phyloP scores from a whole-genome alignment of 2,329 filamentous ascomycete genomes.

The Seiridium cupressi region DNA sequence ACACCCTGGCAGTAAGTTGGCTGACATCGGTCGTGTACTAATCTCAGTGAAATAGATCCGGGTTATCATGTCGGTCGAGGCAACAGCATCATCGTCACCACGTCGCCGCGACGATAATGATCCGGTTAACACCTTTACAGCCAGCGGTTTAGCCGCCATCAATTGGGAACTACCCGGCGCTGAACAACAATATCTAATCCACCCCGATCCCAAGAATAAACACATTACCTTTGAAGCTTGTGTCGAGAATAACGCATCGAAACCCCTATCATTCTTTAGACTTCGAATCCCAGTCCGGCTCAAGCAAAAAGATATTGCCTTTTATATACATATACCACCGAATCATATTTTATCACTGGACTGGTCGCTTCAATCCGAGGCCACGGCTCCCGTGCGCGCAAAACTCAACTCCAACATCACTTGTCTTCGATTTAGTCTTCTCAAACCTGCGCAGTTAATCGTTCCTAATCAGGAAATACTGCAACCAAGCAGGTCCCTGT shows the following conservation, averaged over 20 bases:
- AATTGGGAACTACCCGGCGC: constrained; percentile 1
- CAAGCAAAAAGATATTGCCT: constrained; percentile 7
- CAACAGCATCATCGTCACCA: neutral
- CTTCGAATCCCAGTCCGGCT: constrained; percentile 7
- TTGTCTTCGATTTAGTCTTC: constrained; percentile 6
- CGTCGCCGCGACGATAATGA: neutral
- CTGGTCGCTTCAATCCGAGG: neutral
- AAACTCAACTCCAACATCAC: constrained; percentile 3
- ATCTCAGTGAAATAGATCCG: neutral
- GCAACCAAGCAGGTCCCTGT: constrained; percentile 4
- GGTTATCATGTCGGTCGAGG: neutral
- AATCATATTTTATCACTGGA: constrained; percentile 6
- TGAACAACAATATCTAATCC: constrained; percentile 1
- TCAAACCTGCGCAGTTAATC: constrained; percentile 4
- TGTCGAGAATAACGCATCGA: neutral
- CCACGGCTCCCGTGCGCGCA: neutral
- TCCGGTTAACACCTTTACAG: neutral
- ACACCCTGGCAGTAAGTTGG: neutral
- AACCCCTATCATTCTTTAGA: constrained; percentile 5
- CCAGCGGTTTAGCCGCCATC: constrained; percentile 4
- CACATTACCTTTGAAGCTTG: constrained; percentile 7
- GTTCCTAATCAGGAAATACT: constrained; percentile 4
- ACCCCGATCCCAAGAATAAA: constrained; percentile 7
- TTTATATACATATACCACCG: constrained; percentile 10
- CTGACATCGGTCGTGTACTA: neutral